Conservation (phyloP, 2,329 filamentous ascomycete species). For the Microdochium nivale region DNA sequence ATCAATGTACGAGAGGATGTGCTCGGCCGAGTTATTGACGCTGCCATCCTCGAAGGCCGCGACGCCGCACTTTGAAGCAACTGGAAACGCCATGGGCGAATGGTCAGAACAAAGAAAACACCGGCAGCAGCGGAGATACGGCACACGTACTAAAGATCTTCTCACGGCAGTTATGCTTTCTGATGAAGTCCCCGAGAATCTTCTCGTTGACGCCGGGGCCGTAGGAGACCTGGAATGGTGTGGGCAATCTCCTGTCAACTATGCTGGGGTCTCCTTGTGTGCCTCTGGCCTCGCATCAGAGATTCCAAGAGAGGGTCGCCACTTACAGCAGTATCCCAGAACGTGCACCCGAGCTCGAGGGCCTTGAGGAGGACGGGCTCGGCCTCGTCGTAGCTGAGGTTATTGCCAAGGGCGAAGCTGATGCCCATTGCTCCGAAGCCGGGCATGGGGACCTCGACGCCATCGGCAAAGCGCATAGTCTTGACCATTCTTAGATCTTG, state of each 20-base stretch:
- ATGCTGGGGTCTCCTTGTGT: not conserved
- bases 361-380: constrained; percentile 40
- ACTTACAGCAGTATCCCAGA: constrained; percentile 34
- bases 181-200: constrained; percentile 38
- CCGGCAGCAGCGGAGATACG: not conserved
- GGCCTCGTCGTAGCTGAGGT: constrained; percentile 26
- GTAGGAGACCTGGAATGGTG: constrained; percentile 30
- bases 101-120: not conserved
- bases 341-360: constrained; percentile 34
- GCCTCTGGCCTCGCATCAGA: not conserved
- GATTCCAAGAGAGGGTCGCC: not conserved
- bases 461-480: not conserved
- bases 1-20: constrained; percentile 30
- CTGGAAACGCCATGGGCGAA: constrained; percentile 12
- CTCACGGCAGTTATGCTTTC: constrained; percentile 38
- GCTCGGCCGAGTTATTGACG: constrained; percentile 28
- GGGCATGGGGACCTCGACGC: not conserved
- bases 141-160: constrained; percentile 31
- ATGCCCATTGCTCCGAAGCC: not conserved
- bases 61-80: constrained; percentile 40
- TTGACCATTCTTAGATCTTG: not conserved
- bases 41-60: constrained; percentile 21
- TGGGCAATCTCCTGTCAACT: not conserved
- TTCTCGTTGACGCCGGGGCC: constrained; percentile 37
- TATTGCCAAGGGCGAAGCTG: not conserved